A percentile compares a stretch with the other conserved stretches of the same genome.
These are phyloP conservation scores for Penstemon eatonii DNA, from an alignment of 257 asterid species.

Conservation along the genomic window DNA sequence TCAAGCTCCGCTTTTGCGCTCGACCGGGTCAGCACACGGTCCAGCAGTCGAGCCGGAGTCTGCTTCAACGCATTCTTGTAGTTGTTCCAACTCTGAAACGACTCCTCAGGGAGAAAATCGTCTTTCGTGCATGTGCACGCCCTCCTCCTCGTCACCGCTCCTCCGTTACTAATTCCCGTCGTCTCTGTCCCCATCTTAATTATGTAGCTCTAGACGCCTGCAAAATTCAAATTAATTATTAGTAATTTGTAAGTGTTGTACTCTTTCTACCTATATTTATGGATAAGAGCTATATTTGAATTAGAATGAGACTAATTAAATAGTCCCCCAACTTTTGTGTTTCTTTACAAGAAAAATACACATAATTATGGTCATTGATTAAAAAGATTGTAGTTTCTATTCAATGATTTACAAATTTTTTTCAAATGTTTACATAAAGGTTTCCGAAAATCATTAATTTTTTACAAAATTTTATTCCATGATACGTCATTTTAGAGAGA, in stretches of 20 bases:
- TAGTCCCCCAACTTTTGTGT: too few species aligned
- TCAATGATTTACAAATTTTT: too few species aligned
- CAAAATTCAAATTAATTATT: not conserved
- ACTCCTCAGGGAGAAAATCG: conserved; percentile 85
- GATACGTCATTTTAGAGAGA: too few species aligned
- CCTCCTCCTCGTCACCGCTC: conserved; percentile 41
- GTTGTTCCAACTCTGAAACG: conserved; percentile 62
- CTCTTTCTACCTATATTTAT: too few species aligned
- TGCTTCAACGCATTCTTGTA: conserved; percentile 55
- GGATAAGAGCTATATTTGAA: too few species aligned
- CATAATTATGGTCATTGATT: too few species aligned
- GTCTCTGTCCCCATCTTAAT: conserved; percentile 35
- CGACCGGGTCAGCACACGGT: conserved; percentile 63
- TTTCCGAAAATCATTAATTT: too few species aligned
- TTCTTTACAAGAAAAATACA: too few species aligned
- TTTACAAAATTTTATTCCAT: too few species aligned
- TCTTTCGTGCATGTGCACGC: conserved; percentile 53
- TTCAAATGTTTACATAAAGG: too few species aligned
- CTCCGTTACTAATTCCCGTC: conserved; percentile 25
- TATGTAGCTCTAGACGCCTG: not conserved
- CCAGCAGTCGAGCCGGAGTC: conserved; percentile 54
- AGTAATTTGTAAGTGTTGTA: not conserved
- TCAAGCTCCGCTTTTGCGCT: conserved; percentile 52
- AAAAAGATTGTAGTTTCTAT: too few species aligned
- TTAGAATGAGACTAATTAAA: too few species aligned